These are phyloP conservation scores for Cryptococcus hybrid DNA, from an alignment of 1,284 basidiomycete species.

Conservation along the genomic window DNA sequence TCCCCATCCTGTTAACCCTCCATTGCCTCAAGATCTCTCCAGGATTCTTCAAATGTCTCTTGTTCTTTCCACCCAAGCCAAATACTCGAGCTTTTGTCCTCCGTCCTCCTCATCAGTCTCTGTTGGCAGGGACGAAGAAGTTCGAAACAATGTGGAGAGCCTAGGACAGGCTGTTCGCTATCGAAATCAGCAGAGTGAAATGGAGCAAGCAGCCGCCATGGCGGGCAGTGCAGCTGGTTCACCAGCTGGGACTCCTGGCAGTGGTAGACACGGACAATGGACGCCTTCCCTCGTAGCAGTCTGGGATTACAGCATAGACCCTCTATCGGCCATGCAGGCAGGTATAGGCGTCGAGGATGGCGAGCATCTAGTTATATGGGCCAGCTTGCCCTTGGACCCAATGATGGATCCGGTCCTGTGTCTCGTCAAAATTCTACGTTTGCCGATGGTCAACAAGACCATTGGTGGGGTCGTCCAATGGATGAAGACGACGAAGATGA, in stretches of 20 bases:
- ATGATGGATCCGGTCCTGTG: neutral
- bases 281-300: neutral
- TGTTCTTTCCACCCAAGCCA: slow-evolving; percentile 48
- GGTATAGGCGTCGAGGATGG: slow-evolving; percentile 31
- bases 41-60: slow-evolving; percentile 48
- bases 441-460: slow-evolving; percentile 1
- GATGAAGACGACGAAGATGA: slow-evolving; percentile 33
- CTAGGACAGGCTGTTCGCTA: slow-evolving; percentile 37
- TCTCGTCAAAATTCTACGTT: slow-evolving; percentile 23
- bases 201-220: slow-evolving; percentile 1
- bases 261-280: neutral
- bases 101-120: slow-evolving; percentile 7
- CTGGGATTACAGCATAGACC: slow-evolving; percentile 24
- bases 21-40: slow-evolving; percentile 30
- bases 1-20: slow-evolving; percentile 9
- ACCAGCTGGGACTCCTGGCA: neutral
- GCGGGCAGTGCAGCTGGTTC: slow-evolving; percentile 3
- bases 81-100: slow-evolving; percentile 38
- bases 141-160: slow-evolving; percentile 34
- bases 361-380: slow-evolving; percentile 19
- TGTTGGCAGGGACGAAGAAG: slow-evolving; percentile 31
- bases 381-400: slow-evolving; percentile 1
- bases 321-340: slow-evolving; percentile 25
- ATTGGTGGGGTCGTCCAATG: slow-evolving; percentile 12
- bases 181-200: slow-evolving; percentile 19